Evolutionary conservation across 208 protist genomes (phyloP).

Genomic region (Crithidia thermophila): DNA sequence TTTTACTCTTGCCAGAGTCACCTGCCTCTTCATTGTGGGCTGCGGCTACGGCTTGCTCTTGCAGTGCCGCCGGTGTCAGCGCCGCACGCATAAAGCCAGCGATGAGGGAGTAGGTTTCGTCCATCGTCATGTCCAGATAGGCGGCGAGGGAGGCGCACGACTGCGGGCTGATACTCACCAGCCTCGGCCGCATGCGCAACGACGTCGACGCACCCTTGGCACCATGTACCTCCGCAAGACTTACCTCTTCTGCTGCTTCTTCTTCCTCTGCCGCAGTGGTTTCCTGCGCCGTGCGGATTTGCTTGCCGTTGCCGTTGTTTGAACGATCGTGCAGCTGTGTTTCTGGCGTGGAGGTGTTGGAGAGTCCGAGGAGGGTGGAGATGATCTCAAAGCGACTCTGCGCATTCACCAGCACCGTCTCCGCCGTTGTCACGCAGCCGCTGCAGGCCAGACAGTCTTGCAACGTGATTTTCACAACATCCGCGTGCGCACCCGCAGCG

Average conservation of each 20-base stretch:
- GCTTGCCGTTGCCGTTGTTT: not conserved
- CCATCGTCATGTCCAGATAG: conserved; percentile 54
- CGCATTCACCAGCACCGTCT: conserved; percentile 94
- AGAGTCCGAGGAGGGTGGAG: conserved; percentile 1
- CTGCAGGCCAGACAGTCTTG: conserved; percentile 92
- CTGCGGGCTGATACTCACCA: conserved; percentile 95
- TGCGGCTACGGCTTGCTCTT: not conserved
- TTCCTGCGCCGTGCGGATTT: no score
- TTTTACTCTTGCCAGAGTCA: no score
- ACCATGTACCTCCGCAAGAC: not conserved
- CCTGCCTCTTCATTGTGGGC: not conserved
- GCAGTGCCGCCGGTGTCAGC: conserved; percentile 3
- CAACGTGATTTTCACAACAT: conserved; percentile 78
- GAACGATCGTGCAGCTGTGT: no score
- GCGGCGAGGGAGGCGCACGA: conserved; percentile 91
- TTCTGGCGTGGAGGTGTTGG: not conserved
- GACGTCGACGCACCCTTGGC: not conserved
- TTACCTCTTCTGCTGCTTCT: no score
- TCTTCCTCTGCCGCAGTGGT: no score
- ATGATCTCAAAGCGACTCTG: conserved; percentile 64
- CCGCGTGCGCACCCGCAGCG: conserved; percentile 2
- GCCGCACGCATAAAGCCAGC: conserved; percentile 69
- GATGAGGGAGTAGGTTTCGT: conserved; percentile 55
- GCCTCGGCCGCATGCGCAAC: conserved; percentile 35
- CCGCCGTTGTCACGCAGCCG: conserved; percentile 98